A percentile compares a stretch with the other conserved stretches of the same genome.
Evolutionary conservation across 495 filamentous ascomycete genomes (phyloP).

Genomic region (Paragyromitra xinjiangensis): DNA sequence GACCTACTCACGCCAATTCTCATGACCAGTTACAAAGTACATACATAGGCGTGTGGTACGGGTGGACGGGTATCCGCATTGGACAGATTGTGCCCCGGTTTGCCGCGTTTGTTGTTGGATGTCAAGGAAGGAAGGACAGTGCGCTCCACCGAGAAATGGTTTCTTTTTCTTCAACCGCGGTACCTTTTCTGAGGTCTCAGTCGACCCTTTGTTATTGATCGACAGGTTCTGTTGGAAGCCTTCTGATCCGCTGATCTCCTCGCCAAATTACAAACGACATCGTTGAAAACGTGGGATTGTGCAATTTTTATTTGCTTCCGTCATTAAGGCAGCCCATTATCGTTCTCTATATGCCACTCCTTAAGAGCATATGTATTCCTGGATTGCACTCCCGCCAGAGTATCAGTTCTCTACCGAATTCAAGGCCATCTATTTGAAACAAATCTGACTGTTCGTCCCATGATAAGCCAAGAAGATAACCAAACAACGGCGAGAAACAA

Average conservation of each 20-base stretch:
- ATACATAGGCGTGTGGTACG: slow-evolving; percentile 31
- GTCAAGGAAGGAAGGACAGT: neutral
- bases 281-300: slow-evolving; percentile 46
- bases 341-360: neutral
- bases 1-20: neutral
- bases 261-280: slow-evolving; percentile 46
- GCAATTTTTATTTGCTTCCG: slow-evolving; percentile 27
- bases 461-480: slow-evolving; percentile 24
- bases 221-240: slow-evolving; percentile 25
- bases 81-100: slow-evolving; percentile 52
- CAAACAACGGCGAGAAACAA: slow-evolving; percentile 15
- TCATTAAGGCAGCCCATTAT: slow-evolving; percentile 17
- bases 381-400: neutral
- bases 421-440: slow-evolving; percentile 4
- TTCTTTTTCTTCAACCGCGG: slow-evolving; percentile 35
- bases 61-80: slow-evolving; percentile 49
- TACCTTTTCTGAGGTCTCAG: slow-evolving; percentile 39
- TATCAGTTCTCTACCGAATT: neutral
- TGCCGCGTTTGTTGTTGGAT: slow-evolving; percentile 45
- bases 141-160: slow-evolving; percentile 8
- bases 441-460: slow-evolving; percentile 3
- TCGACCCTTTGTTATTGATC: slow-evolving; percentile 35
- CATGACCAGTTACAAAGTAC: slow-evolving; percentile 30
- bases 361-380: neutral
- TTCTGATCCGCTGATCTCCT: slow-evolving; percentile 22